These are phyloP conservation scores for Somion occarium DNA, from an alignment of 1,284 basidiomycete genomes.

Conservation along the genomic window DNA sequence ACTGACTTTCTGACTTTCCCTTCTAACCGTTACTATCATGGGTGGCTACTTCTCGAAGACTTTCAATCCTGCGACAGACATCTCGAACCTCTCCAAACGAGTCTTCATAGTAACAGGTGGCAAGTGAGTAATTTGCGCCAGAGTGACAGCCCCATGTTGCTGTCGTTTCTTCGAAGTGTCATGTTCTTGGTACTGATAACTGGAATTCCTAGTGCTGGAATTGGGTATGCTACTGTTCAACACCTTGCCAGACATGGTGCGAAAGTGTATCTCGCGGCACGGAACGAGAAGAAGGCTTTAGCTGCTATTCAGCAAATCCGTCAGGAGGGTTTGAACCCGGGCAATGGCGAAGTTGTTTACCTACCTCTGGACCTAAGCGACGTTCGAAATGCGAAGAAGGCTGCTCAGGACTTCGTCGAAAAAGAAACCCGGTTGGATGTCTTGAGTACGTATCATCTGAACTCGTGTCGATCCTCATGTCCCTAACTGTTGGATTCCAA, in stretches of 20 bases:
- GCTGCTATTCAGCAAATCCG: constrained; percentile 36
- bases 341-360: constrained; percentile 38
- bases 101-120: constrained; percentile 36
- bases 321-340: constrained; percentile 26
- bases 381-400: constrained; percentile 34
- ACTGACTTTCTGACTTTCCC: background rate
- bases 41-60: constrained; percentile 15
- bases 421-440: constrained; percentile 47
- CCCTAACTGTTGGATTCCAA: background rate
- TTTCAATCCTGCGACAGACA: constrained; percentile 22
- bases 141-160: background rate
- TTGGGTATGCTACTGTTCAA: constrained; percentile 36
- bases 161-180: too few relatives aligned
- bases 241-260: constrained; percentile 37
- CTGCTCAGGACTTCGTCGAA: constrained; percentile 41
- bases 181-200: too few relatives aligned
- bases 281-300: constrained; percentile 33
- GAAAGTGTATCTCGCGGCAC: constrained; percentile 40
- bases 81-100: constrained; percentile 32
- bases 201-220: constrained; percentile 27
- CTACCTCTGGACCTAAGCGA: constrained; percentile 42
- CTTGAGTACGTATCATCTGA: constrained; percentile 36
- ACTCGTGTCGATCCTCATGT: background rate
- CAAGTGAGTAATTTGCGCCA: constrained; percentile 25
- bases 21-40: constrained; percentile 3